A percentile compares a stretch with the other conserved stretches of the same genome.
Evolutionary conservation across 208 protist species (phyloP).

Genomic region (Spongospora subterranea): DNA sequence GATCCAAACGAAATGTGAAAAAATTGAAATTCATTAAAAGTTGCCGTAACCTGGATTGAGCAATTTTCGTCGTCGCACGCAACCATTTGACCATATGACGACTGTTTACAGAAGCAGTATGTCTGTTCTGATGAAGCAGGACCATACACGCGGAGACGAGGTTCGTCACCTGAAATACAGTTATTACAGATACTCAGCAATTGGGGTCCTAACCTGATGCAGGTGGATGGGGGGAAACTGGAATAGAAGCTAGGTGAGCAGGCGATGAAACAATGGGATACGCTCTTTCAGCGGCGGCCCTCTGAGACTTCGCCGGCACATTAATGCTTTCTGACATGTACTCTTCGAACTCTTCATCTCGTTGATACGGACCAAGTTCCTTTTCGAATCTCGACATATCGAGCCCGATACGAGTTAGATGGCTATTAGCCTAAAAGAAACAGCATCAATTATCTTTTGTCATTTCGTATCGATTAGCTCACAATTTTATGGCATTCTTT

Average conservation of each 20-base stretch:
- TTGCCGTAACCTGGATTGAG: neutral
- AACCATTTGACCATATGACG: constrained; percentile 40
- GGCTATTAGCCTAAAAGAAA: constrained; percentile 5
- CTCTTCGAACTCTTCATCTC: constrained; percentile 30
- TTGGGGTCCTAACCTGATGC: neutral
- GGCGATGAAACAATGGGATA: neutral
- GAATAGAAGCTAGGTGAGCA: neutral
- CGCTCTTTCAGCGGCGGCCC: neutral
- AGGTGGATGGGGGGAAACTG: neutral
- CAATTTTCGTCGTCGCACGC: constrained; percentile 43
- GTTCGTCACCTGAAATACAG: neutral
- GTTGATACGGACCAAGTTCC: constrained; percentile 20
- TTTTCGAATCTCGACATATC: neutral
- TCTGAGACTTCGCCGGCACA: neutral
- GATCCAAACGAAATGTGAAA: neutral
- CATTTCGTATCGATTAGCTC: neutral
- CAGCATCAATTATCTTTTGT: no score
- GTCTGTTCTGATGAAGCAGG: constrained; percentile 23
- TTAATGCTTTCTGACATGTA: constrained; percentile 11
- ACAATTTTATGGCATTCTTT: constrained; percentile 52
- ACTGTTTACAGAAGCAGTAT: constrained; percentile 47
- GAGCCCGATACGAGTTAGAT: neutral
- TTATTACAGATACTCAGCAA: neutral
- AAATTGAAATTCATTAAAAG: neutral
- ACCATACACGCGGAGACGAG: neutral